phyloP scores from a whole-genome alignment of 805 yeast genomes.

The Zygoascus ofunaensis region DNA sequence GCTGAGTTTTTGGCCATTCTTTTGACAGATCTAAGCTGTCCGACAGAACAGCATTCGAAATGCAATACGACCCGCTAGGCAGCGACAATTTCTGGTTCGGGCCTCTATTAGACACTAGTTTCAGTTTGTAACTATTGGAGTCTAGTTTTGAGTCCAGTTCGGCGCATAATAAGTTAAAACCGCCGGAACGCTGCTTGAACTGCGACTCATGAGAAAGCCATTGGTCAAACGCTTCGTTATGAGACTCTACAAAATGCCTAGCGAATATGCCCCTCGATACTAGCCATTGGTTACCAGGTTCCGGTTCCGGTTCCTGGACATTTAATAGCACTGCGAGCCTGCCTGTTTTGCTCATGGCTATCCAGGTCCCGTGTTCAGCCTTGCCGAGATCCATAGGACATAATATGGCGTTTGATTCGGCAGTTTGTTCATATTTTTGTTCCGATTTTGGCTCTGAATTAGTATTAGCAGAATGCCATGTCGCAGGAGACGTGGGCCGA shows the following conservation, averaged over 20 bases:
- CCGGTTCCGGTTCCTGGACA: constrained; percentile 45
- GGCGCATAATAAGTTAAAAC: constrained; percentile 56
- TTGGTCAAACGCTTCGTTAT: neutral
- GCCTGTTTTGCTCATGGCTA: constrained; percentile 56
- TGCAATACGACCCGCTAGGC: constrained; percentile 16
- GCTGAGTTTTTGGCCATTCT: constrained; percentile 58
- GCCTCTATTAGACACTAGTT: constrained; percentile 1
- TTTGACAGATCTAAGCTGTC: neutral
- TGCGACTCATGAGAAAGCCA: neutral
- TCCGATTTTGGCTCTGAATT: too few species aligned
- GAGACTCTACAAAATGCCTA: constrained; percentile 34
- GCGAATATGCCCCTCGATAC: constrained; percentile 50
- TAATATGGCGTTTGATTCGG: constrained; percentile 33
- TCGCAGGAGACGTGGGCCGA: constrained; percentile 60
- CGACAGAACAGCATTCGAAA: constrained; percentile 35
- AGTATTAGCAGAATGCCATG: too few species aligned
- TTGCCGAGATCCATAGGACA: constrained; percentile 71
- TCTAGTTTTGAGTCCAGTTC: constrained; percentile 11
- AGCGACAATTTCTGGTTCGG: neutral
- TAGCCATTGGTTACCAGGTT: constrained; percentile 29
- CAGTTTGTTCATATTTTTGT: too few species aligned
- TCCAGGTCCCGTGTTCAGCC: constrained; percentile 83
- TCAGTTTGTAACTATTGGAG: neutral
- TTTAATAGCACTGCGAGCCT: constrained; percentile 69
- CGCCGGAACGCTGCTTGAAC: constrained; percentile 38